Base-by-base conservation (phyloP, 1,284 basidiomycete genomes). In the Trichosporon coremiiforme region DNA sequence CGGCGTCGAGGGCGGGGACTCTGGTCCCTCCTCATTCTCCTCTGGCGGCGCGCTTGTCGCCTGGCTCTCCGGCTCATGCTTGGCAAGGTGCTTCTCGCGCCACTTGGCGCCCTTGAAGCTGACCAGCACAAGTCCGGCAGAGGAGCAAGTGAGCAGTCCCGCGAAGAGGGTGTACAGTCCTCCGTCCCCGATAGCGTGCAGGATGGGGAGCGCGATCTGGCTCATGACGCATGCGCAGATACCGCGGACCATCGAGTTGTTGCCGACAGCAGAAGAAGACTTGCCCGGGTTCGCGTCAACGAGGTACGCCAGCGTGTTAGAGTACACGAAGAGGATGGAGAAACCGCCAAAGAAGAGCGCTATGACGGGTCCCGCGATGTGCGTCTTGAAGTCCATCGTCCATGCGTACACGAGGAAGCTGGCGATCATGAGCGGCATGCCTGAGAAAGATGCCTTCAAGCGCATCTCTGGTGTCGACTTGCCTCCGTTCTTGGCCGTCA, bases 161-260 rank as follows among this genome's bases (percentile, higher is more conserved):
- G 88, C 87, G 86, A 91, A 91, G 1, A 91, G 84, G 0, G 90
- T 89, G 77, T 92, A 93, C 66, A 90, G 83, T 75, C 91, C 91
- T 8, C 91, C 92, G 69, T 90, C 89, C 0, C 89, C 89, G 50
- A 89, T 85, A 0, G 84, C 80, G 66, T 86, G 82, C 82, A 79
- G 76, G 35, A 84, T 80, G 2, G 82, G 81, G 0, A 80, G 69
- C 8, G 82, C 80, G 20, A 81, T 76, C 73, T 84, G 80, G 29
- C 78, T 79, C 71, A 81, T 76, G 53, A 83, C 69, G 71, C 80
- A 83, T 3, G 79, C 82, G 35, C 78, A 72, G 6, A 68, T 70
- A 5, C 82, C 84, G 69, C 83, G 73, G 25, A 77, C 75, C 64
- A 84, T 75, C 33, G 79, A 82, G 68, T 84, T 82, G 68, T 77